phyloP scores from a whole-genome alignment of 1,284 basidiomycete species.

The Irpex sp. region DNA sequence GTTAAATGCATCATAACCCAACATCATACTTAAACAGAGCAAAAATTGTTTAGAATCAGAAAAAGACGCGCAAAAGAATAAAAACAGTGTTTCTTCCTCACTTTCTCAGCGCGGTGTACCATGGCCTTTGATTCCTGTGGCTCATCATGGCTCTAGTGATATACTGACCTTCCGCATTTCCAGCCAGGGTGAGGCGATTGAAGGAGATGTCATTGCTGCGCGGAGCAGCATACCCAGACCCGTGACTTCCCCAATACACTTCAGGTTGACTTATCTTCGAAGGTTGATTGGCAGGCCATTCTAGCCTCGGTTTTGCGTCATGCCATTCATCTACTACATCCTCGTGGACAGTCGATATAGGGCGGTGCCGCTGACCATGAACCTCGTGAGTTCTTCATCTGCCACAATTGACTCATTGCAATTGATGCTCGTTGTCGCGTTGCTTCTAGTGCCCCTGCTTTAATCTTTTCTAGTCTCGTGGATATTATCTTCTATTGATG shows the following conservation, averaged over 20 bases:
- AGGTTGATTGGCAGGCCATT: not conserved
- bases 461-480: not conserved
- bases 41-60: slow-evolving; percentile 54
- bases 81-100: slow-evolving; percentile 28
- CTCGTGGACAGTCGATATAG: not conserved
- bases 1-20: not conserved
- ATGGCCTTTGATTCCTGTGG: too few species aligned
- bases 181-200: not conserved
- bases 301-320: not conserved
- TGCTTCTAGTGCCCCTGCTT: not conserved
- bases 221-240: too few species aligned
- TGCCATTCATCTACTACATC: not conserved
- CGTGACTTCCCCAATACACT: not conserved
- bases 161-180: not conserved
- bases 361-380: not conserved
- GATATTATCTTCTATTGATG: not conserved
- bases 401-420: not conserved
- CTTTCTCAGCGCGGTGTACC: not conserved
- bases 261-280: not conserved
- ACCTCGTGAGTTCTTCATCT: not conserved
- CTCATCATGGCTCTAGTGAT: too few species aligned
- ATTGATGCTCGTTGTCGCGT: not conserved
- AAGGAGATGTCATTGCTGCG: not conserved
- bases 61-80: slow-evolving; percentile 58
- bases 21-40: not conserved